Base-by-base conservation (phyloP, 257 asterid genomes). In the Haberlea rhodopensis region DNA sequence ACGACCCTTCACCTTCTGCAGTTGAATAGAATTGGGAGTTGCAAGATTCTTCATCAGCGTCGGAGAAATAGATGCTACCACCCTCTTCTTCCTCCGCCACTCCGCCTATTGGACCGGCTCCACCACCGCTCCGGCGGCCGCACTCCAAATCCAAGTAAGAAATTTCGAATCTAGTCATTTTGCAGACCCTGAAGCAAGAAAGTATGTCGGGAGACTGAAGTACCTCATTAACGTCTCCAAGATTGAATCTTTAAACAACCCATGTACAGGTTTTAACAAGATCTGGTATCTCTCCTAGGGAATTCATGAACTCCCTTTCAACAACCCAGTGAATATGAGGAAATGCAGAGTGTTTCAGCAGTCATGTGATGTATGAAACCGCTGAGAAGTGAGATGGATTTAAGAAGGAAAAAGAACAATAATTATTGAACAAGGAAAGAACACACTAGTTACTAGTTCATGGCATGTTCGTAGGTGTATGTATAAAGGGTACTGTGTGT, bases 1-100 rank as follows among this genome's bases (percentile, higher is more conserved):
- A 80, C 10, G 94, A 83, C 10, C 86, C 95, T 34, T 87, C 91
- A 29, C 83, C 95, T 16, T 89, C 97, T 15, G 83, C 95, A 0
- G 87, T 82, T 25, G 96, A 90, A 57, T 87, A 85, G 66, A 90
- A 88, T 61, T 87, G 94, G 0, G 97, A 90, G 74, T 81, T 78
- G 75, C 80, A 80, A 57, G 88, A 85, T 34, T 91, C 94, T 53
- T 84, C 89, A 7, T 83, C 94, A 4, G 80, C 90, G 49, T 87
- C 96, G 26, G 97, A 88, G 79, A 86, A 88, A 71, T 87, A 85
- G 23, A 79, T 77, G 51, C 95, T 86, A 40, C 68, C 85, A 66
- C 77, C 90, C 29, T 77, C 86, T 68, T 81, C 77, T 76, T 59
- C 80, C 70, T 71, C 73, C 55, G 55, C 51, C 63, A 2, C 46